Percentiles rank a stretch among this genome's conserved stretches.
These are phyloP conservation scores for Boletus smithii DNA, from an alignment of 1,284 basidiomycete species.

Conservation along the genomic window DNA sequence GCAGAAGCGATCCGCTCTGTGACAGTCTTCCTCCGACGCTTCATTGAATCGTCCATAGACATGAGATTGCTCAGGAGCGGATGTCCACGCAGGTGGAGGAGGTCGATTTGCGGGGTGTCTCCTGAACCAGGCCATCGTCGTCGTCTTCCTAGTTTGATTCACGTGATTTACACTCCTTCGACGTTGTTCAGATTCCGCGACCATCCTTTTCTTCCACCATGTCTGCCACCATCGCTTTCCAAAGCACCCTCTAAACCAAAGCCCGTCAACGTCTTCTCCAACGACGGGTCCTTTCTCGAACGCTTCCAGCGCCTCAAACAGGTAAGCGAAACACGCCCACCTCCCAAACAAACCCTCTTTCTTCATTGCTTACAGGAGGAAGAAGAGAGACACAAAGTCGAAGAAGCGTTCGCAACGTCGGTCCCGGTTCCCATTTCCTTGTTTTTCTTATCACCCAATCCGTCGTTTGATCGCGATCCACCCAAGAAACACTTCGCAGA, in stretches of 20 bases:
- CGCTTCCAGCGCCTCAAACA: slow-evolving; percentile 53
- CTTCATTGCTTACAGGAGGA: slow-evolving; percentile 56
- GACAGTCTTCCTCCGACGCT: slow-evolving; percentile 51
- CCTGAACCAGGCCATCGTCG: no score
- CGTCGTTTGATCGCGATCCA: no score
- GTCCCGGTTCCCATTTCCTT: neutral
- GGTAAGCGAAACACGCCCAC: slow-evolving; percentile 36
- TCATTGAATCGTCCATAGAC: slow-evolving; percentile 48
- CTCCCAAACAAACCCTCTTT: no score
- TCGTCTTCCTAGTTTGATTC: no score
- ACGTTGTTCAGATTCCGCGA: no score
- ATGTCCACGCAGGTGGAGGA: no score
- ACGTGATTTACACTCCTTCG: no score
- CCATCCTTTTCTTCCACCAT: no score
- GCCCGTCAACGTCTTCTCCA: slow-evolving; percentile 53
- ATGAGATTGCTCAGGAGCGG: slow-evolving; percentile 46
- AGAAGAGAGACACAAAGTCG: slow-evolving; percentile 52
- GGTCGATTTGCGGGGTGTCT: no score
- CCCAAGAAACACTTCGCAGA: slow-evolving; percentile 54
- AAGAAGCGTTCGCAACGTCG: slow-evolving; percentile 49
- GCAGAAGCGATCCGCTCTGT: slow-evolving; percentile 51
- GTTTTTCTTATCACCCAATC: no score
- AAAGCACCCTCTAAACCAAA: slow-evolving; percentile 41
- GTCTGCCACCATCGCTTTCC: no score
- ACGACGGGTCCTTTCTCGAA: slow-evolving; percentile 58